phyloP scores from a whole-genome alignment of 805 yeast genomes.

The Komagataella phaffii region DNA sequence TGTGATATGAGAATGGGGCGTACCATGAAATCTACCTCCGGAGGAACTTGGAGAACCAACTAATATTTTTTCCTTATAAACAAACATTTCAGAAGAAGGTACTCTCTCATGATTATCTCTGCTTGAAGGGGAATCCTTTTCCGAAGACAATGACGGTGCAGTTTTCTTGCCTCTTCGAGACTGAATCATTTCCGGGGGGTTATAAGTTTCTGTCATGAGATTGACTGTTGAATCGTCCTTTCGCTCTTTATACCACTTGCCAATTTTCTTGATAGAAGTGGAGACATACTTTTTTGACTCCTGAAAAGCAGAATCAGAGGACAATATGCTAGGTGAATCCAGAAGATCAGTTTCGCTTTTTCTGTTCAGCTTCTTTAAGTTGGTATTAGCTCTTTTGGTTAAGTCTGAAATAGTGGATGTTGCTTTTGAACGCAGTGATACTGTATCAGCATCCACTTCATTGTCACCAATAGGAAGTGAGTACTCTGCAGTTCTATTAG shows the following conservation, averaged over 20 bases:
- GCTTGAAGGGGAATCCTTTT: not conserved
- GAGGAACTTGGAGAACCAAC: not conserved
- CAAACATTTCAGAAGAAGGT: not conserved
- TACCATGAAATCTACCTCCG: not conserved
- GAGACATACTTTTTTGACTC: conserved; percentile 14
- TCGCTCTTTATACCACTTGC: conserved; percentile 51
- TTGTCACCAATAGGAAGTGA: conserved; percentile 1
- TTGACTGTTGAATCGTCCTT: conserved; percentile 13
- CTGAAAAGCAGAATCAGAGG: not conserved
- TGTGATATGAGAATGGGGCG: not conserved
- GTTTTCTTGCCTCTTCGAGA: conserved; percentile 25
- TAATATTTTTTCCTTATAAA: not conserved
- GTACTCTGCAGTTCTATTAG: not conserved
- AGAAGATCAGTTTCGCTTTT: conserved; percentile 1
- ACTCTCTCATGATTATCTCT: not conserved
- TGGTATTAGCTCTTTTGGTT: not conserved
- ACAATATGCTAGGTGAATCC: conserved; percentile 10
- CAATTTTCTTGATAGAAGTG: conserved; percentile 41
- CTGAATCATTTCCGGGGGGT: conserved; percentile 58
- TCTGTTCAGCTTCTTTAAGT: not conserved
- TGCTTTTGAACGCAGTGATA: not conserved
- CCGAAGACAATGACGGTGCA: conserved; percentile 4
- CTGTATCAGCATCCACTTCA: conserved; percentile 2
- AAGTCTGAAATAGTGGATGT: conserved; percentile 2
- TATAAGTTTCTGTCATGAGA: conserved; percentile 6